Evolutionary conservation across 495 filamentous ascomycete species (phyloP), one percentile per base, ranked within the genome.

Genomic region (Parathielavia appendiculata): DNA sequence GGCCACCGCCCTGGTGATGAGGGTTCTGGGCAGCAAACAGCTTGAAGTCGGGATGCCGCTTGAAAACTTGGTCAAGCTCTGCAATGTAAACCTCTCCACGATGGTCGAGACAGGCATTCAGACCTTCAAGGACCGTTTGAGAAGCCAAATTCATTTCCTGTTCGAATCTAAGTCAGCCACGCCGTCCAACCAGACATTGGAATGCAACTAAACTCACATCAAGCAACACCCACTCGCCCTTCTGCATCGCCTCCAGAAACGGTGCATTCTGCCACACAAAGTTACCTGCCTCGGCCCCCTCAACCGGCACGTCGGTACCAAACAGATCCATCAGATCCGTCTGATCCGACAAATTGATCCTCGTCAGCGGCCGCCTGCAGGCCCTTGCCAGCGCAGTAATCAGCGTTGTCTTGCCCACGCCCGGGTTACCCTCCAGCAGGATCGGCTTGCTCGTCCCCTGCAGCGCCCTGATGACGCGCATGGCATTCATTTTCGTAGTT

Each of bases 11-110:
- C 70, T 97, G 95, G 66, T 95, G 89, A 73, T 97, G 92, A 17
- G 95, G 95, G 65, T 99, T 99, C 68, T 99, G 95, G 0, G 95
- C 90, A 19, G 95, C 95, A 67, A 99, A 99, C 6, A 97, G 82
- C 46, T 86, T 83, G 67, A 97, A 97, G 55, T 95, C 75, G 0
- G 90, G 86, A 69, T 97, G 92, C 22, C 89, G 82, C 63, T 85
- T 86, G 72, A 99, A 99, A 9, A 86, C 91, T 57, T 92, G 91
- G 63, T 95, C 91, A 11, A 99, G 80, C 65, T 99, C 95, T 0
- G 95, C 85, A 59, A 99, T 86, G 61, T 96, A 99, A 2, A 95
- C 89, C 71, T 96, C 90, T 59, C 93, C 93, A 67, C 95, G 87
- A 67, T 99, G 95, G 74, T 99, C 95, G 23, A 99, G 78, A 74